Base-by-base conservation (phyloP, 495 filamentous ascomycete species). In the Aspergillus coremiiformis region DNA sequence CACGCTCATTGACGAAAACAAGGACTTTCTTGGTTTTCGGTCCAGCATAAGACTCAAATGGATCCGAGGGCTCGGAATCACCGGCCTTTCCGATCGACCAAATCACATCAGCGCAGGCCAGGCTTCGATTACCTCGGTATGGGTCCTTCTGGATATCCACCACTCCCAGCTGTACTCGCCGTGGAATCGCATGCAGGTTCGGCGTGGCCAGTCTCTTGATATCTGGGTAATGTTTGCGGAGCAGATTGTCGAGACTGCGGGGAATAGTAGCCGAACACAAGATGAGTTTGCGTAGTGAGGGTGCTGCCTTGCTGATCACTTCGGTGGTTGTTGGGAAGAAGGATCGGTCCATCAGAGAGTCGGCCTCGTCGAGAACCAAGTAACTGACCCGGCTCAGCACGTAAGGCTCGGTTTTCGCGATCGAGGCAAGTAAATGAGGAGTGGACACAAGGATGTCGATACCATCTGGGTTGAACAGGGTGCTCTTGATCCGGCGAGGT, bases 211-310 rank as follows among this genome's bases (percentile, higher is more conserved):
- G 81, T 42, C 94, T 83, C 24, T 71, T 66, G 64, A 96, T 86
- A 57, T 86, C 76, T 7, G 93, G 92, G 69, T 90, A 96, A 46
- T 82, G 80, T 48, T 83, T 81, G 43, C 78, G 78, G n/a, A 97
- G 78, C 61, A 85, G 87, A 46, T 75, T 81, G 66, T 98, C 92
- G 4, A 98, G 78, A 60, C 86, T 85, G 49, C 83, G 81, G 1
- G 93, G 93, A 55, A 98, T 97, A 11, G 93, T 98, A 53, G 93
- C 93, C 3, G 93, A 97, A 74, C 93, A 97, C 51, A 97, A 81
- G 20, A 98, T 80, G n/a, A 97, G 77, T 62, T 96, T 89, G 53
- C 86, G 80, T 8, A 97, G 75, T 0, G 87, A 89, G 1, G 89
- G 85, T 2, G 81, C 75, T 3, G 79, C 76, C 55, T 86, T 83